These are phyloP conservation scores for Dactylella cylindrospora DNA, from an alignment of 2,329 filamentous ascomycete genomes.

Conservation along the genomic window DNA sequence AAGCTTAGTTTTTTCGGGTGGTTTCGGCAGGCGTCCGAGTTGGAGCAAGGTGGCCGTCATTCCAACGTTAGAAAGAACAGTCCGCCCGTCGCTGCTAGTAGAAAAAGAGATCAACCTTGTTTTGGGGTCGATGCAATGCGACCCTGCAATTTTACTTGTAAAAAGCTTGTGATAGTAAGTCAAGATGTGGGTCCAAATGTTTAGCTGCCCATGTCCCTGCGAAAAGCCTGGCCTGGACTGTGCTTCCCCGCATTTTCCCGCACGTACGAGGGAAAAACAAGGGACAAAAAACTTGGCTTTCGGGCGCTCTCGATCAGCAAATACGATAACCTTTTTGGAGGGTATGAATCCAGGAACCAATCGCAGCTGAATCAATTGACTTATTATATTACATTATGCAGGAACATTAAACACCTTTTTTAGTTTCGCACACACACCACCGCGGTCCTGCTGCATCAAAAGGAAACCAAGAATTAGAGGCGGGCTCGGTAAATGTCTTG, in stretches of 20 bases:
- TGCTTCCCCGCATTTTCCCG: conserved; percentile 30
- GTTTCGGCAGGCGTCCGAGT: conserved; percentile 28
- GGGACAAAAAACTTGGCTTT: conserved; percentile 15
- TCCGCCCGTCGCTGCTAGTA: no score
- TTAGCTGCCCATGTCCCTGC: background rate
- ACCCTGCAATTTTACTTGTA: conserved; percentile 19
- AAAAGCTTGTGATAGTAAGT: conserved; percentile 16
- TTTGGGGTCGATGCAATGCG: background rate
- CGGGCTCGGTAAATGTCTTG: conserved; percentile 23
- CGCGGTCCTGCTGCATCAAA: no score
- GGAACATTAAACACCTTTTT: conserved; percentile 26
- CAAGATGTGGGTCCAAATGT: background rate
- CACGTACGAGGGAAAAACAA: no score
- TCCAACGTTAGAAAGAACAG: conserved; percentile 16
- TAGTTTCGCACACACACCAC: conserved; percentile 9
- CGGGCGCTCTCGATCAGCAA: conserved; percentile 7
- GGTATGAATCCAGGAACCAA: conserved; percentile 2
- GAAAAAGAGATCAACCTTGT: background rate
- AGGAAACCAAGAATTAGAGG: conserved; percentile 17
- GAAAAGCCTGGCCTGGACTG: no score
- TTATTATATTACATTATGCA: conserved; percentile 36
- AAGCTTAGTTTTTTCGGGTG: conserved; percentile 14
- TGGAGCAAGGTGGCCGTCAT: background rate
- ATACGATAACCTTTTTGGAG: background rate
- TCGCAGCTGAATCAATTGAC: background rate